Conservation (phyloP, 805 yeast species). For the Sugiyamaella mastotermitis region DNA sequence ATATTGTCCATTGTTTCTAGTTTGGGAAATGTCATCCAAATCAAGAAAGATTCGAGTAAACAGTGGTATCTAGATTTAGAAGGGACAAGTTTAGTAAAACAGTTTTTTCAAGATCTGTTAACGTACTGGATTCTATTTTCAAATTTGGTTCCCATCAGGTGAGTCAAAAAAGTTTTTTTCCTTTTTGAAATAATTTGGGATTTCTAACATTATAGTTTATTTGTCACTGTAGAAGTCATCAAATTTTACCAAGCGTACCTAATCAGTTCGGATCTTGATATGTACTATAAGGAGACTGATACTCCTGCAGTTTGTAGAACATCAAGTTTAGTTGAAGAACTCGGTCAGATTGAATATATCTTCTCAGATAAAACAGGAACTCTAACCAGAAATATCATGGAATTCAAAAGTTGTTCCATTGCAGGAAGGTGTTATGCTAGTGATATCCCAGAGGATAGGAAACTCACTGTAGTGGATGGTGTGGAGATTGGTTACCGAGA, state of each 20-base stretch:
- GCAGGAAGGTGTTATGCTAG: conserved; percentile 87
- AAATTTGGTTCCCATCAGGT: conserved; percentile 92
- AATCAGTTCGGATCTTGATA: conserved; percentile 90
- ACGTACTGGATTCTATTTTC: conserved; percentile 97
- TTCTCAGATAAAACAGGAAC: conserved; percentile 98
- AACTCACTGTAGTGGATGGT: conserved; percentile 68
- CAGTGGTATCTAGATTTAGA: conserved; percentile 63
- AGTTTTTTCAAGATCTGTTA: conserved; percentile 80
- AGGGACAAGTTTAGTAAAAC: conserved; percentile 58
- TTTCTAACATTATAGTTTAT: conserved; percentile 35
- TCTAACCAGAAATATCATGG: conserved; percentile 93
- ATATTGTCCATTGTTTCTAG: conserved; percentile 74
- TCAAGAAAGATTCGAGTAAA: conserved; percentile 45
- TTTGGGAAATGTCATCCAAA: conserved; percentile 76
- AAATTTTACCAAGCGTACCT: conserved; percentile 92
- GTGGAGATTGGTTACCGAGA: conserved; percentile 73
- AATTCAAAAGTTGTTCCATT: conserved; percentile 85
- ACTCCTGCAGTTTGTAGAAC: conserved; percentile 95
- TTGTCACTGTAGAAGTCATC: conserved; percentile 93
- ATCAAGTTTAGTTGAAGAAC: conserved; percentile 90
- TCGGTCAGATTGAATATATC: conserved; percentile 94
- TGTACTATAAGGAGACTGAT: conserved; percentile 81
- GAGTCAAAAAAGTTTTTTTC: too few relatives aligned
- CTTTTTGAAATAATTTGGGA: background rate
- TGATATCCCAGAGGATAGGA: conserved; percentile 86